Evolutionary conservation across 352 stramenopile genomes (phyloP), one percentile per base, ranked within the genome.

Genomic region (Pseudoperonospora humuli): DNA sequence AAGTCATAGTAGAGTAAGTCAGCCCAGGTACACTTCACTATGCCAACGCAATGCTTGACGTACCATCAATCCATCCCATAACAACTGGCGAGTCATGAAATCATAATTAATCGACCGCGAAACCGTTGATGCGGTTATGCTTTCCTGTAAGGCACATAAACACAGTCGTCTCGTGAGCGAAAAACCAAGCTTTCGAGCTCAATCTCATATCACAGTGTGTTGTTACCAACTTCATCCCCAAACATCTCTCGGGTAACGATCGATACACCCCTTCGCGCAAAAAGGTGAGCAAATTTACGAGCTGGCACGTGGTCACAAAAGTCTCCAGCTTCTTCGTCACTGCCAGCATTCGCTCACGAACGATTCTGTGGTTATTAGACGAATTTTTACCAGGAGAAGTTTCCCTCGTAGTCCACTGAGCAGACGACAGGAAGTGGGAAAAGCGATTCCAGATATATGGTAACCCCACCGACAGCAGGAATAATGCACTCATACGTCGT

Each of bases 31-130:
- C 3, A 54, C 17, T 3, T 3, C 8, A 45, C n/a, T 18, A 10
- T 25, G 9, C 20, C 28, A 5, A 32, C 14, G 29, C 18, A 11
- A 43, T 15, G 9, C 19, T 23, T 24, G 10, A 48, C 60, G 42
- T 35, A 91, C 79, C 75, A 86, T 86, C 39, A 92, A 60, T 38
- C 75, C 78, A 27, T 85, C 64, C 80, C 76, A 92, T n/a, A 90
- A 54, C 15, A 90, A 50, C 27, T 90, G 77, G 5, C 77, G 75
- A 45, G 75, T 92, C 74, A 92, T 90, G 67, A 87, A 90, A 51
- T 92, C 80, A 31, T 87, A 90, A 46, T 86, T 92, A 39, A 92
- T 92, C 19, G 69, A 63, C 9, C 80, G 72, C 18, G 80, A 65
- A 2, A 67, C 50, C 6, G 61, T 76, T 9, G 66, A 82, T 7